Evolutionary conservation across 2,329 filamentous ascomycete genomes (phyloP).

Genomic region (Paracorniculantispora psalliotae): DNA sequence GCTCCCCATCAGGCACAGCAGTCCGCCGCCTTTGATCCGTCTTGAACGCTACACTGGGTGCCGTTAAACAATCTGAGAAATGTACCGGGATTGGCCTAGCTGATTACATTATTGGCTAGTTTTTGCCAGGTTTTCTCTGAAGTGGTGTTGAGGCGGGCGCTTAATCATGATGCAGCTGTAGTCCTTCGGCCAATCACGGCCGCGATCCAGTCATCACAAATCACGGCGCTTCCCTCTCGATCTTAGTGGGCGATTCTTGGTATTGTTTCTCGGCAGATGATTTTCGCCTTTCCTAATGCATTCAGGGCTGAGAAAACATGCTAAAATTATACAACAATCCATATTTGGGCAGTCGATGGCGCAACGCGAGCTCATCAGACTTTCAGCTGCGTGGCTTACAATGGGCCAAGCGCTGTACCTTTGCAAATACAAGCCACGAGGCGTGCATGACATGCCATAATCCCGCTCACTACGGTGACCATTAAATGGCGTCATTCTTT

Average conservation of each 20-base stretch:
- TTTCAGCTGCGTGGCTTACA: too few relatives aligned
- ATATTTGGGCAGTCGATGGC: too few relatives aligned
- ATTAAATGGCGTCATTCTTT: too few relatives aligned
- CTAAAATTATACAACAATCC: too few relatives aligned
- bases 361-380: too few relatives aligned
- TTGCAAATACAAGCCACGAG: too few relatives aligned
- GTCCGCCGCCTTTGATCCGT: neutral
- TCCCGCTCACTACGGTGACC: too few relatives aligned
- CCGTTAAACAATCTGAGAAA: neutral
- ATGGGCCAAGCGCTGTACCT: too few relatives aligned
- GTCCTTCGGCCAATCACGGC: neutral
- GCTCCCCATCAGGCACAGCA: neutral
- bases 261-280: neutral
- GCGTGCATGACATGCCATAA: neutral
- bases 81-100: neutral
- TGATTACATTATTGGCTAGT: neutral
- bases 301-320: too few relatives aligned
- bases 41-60: neutral
- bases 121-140: neutral
- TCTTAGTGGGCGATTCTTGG: neutral
- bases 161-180: neutral
- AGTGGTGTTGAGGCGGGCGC: conserved; percentile 3
- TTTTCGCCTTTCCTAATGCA: neutral
- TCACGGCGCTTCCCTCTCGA: conserved; percentile 2
- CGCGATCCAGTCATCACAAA: neutral